Conservation (phyloP, 805 yeast genomes). For the Scheffersomyces stipitis region DNA sequence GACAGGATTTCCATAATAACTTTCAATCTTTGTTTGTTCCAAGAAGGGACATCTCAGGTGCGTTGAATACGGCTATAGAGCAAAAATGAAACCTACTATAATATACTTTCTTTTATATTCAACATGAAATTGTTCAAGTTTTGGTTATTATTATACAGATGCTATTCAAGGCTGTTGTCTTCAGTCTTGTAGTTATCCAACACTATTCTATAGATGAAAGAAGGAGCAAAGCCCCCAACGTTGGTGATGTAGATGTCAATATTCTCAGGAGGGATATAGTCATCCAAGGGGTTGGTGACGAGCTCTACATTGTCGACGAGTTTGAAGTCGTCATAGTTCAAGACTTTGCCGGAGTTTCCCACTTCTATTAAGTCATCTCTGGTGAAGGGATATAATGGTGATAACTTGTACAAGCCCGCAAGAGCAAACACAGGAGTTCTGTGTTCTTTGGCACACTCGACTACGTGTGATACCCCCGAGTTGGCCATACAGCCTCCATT, state of each 20-base stretch:
- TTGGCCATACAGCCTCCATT: slow-evolving; percentile 93
- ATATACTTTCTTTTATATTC: too few relatives aligned
- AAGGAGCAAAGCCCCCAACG: slow-evolving; percentile 95
- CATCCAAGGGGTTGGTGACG: slow-evolving; percentile 79
- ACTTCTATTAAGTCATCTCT: slow-evolving; percentile 82
- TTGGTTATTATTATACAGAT: too few relatives aligned
- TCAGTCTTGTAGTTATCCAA: slow-evolving; percentile 89
- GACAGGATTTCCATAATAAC: too few relatives aligned
- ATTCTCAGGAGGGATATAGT: slow-evolving; percentile 90
- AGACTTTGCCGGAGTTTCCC: slow-evolving; percentile 89
- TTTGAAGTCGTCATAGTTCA: slow-evolving; percentile 69
- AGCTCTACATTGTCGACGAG: slow-evolving; percentile 74
- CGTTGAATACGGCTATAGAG: too few relatives aligned
- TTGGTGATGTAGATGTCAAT: slow-evolving; percentile 94
- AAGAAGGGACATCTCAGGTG: too few relatives aligned
- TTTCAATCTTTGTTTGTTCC: too few relatives aligned
- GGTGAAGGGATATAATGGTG: slow-evolving; percentile 91
- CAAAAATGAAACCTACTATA: too few relatives aligned
- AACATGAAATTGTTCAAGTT: too few relatives aligned
- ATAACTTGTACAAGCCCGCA: slow-evolving; percentile 88
- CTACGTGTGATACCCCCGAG: slow-evolving; percentile 89
- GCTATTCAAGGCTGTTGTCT: slow-evolving; percentile 62
- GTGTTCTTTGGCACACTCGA: slow-evolving; percentile 94
- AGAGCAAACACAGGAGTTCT: slow-evolving; percentile 96
- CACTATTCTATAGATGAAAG: slow-evolving; percentile 91